Base-by-base conservation (phyloP, 1,139 yeast species). In the Hansenula anomala region DNA sequence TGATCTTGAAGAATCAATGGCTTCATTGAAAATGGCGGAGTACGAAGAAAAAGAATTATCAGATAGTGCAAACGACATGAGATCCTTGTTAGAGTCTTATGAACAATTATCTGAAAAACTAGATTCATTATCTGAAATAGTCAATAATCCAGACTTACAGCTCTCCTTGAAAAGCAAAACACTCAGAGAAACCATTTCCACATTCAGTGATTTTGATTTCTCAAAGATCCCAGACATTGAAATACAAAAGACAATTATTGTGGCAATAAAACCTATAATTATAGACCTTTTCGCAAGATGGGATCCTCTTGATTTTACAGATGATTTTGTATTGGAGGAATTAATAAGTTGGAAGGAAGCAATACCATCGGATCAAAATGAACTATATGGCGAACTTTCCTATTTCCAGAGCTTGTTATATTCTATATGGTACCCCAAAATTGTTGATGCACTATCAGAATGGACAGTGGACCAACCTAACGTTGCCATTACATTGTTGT, bases 301-400 rank as follows among this genome's bases (percentile, higher is more conserved):
- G 75, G 54, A 63, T 33, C 69, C 72, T 0, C 43, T 58, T 4
- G 51, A 56, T 12, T 50, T 67, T n/a, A 51, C 68, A 4, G 45
- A 44, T 15, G 42, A 39, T 6, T 24, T 34, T 0, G 30, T 46
- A 1, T 23, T 58, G 1, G 61, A 58, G 12, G 42, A 45, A 13
- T 44, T 70, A 15, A 16, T 45, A 1, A 42, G 45, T 5, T 60
- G 64, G 61, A 50, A 50, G 12, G 26, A 41, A 0, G 24, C 58
- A 4, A 42, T 61, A 3, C 44, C 47, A 1, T 27, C 29, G 10
- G 13, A 33, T 8, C 24, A 10, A 6, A 22, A 24, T 1, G 34
- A 36, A 4, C 12, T 25, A 2, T 36, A 38, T 25, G 47, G 44
- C 13, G 49, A 49, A 32, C 41, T 57, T 11, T 44, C 54, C 12